Evolutionary conservation across 345 rosid genomes (phyloP).

Genomic region (Hibiscus mutabilis): DNA sequence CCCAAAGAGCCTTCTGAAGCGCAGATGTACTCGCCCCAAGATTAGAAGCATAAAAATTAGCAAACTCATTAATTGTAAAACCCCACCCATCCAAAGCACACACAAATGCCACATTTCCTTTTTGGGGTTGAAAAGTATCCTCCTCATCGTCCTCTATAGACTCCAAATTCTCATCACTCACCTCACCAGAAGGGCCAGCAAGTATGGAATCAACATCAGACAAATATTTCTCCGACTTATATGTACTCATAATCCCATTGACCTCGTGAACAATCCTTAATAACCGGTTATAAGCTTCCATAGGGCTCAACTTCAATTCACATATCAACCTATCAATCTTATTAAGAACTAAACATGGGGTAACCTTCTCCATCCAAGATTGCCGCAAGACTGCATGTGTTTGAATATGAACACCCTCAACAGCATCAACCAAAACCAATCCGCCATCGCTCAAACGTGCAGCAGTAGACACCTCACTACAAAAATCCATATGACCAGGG

Average conservation of each 20-base stretch:
- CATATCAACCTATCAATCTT: constrained; percentile 86
- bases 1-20: constrained; percentile 83
- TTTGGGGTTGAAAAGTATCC: constrained; percentile 89
- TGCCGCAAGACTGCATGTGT: constrained; percentile 89
- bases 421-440: constrained; percentile 88
- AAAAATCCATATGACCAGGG: constrained; percentile 98
- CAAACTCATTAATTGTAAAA: constrained; percentile 63
- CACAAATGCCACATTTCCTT: constrained; percentile 81
- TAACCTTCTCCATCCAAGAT: constrained; percentile 86
- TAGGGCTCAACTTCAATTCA: constrained; percentile 76
- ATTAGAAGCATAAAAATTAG: constrained; percentile 71
- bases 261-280: constrained; percentile 91
- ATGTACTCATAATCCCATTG: constrained; percentile 74
- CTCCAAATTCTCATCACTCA: constrained; percentile 53
- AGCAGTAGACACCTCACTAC: constrained; percentile 90
- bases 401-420: constrained; percentile 90
- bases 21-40: constrained; percentile 63
- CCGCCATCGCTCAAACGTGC: constrained; percentile 92
- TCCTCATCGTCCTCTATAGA: constrained; percentile 84
- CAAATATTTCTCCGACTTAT: constrained; percentile 81
- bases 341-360: constrained; percentile 88
- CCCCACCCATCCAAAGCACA: constrained; percentile 98
- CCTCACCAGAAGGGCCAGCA: constrained; percentile 40
- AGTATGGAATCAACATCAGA: constrained; percentile 89
- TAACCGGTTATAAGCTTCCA: constrained; percentile 76